phyloP scores from a whole-genome alignment of 1,139 yeast genomes.

The Geotrichum fermentans region DNA sequence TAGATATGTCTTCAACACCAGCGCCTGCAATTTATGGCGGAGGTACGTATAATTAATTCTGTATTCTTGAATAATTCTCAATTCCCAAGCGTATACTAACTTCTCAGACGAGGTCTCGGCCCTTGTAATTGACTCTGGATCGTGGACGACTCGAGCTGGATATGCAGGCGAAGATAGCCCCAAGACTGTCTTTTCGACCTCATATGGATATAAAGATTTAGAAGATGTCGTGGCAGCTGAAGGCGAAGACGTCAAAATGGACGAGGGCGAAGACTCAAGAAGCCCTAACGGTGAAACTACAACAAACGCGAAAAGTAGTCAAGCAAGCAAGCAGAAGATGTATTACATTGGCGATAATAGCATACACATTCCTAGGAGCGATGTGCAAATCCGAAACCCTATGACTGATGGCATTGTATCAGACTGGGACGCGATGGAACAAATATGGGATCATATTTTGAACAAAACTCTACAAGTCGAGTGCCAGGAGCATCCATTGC shows the following conservation, averaged over 20 bases:
- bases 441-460: slow-evolving; percentile 39
- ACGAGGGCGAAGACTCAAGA: background rate
- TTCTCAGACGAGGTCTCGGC: slow-evolving; percentile 76
- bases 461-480: slow-evolving; percentile 46
- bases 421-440: slow-evolving; percentile 45
- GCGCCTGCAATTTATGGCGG: slow-evolving; percentile 57
- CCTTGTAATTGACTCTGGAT: slow-evolving; percentile 86
- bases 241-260: slow-evolving; percentile 5
- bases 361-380: slow-evolving; percentile 33
- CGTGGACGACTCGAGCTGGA: slow-evolving; percentile 77
- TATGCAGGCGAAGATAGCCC: slow-evolving; percentile 95
- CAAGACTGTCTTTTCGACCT: slow-evolving; percentile 64
- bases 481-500: slow-evolving; percentile 65
- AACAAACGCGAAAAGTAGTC: slow-evolving; percentile 8
- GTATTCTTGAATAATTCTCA: background rate
- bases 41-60: slow-evolving; percentile 32
- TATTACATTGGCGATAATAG: slow-evolving; percentile 35
- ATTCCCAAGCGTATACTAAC: background rate
- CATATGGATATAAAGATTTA: slow-evolving; percentile 28
- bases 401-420: slow-evolving; percentile 38
- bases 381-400: slow-evolving; percentile 36
- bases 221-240: slow-evolving; percentile 21
- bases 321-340: slow-evolving; percentile 1
- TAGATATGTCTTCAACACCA: slow-evolving; percentile 20
- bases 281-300: background rate